phyloP scores from a whole-genome alignment of 371 early-diverging fungal species.

The Gilbertella persicaria region DNA sequence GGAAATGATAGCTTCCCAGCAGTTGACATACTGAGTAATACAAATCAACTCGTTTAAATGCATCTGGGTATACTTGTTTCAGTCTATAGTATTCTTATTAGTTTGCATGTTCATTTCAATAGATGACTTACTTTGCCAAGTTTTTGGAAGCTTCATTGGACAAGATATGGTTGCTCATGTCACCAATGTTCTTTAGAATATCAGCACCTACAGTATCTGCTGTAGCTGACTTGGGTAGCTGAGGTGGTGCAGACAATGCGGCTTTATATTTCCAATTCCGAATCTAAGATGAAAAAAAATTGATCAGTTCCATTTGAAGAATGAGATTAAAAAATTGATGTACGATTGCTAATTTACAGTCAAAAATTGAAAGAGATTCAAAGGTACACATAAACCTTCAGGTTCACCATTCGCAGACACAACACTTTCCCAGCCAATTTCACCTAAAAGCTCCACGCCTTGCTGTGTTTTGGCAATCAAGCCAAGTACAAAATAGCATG shows the following conservation, averaged over 20 bases:
- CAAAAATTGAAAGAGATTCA: conserved; percentile 59
- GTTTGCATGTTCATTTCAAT: background rate
- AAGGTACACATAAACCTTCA: conserved; percentile 71
- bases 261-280: conserved; percentile 63
- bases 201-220: conserved; percentile 61
- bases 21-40: conserved; percentile 69
- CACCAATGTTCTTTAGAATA: conserved; percentile 75
- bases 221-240: conserved; percentile 40
- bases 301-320: background rate
- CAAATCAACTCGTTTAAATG: conserved; percentile 59
- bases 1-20: conserved; percentile 71
- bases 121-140: conserved; percentile 70
- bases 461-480: conserved; percentile 69
- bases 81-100: conserved; percentile 21
- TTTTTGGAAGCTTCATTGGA: conserved; percentile 76
- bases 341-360: conserved; percentile 49
- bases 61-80: conserved; percentile 52
- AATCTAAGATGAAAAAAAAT: conserved; percentile 39
- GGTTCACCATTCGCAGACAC: conserved; percentile 52
- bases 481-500: conserved; percentile 78
- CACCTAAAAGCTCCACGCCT: conserved; percentile 73
- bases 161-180: conserved; percentile 86
- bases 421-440: conserved; percentile 80
- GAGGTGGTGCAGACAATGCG: conserved; percentile 49
- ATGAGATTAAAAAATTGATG: background rate